Conservation (phyloP, 148 eudicot genomes). For the Nepenthes gracilis region DNA sequence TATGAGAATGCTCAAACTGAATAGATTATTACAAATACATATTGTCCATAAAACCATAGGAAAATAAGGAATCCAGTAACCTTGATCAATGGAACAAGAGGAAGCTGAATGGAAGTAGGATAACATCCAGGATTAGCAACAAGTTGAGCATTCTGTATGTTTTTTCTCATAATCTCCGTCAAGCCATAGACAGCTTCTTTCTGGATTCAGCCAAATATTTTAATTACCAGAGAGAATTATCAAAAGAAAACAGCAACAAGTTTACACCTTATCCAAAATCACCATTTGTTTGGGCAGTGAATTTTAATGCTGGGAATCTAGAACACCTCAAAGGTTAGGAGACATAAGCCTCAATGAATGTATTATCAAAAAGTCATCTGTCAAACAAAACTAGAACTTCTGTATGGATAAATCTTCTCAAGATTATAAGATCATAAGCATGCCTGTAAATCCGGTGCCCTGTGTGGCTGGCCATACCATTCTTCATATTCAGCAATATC, state of each 20-base stretch:
- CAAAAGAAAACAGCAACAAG: background rate
- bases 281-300: no score
- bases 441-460: conserved; percentile 81
- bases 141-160: conserved; percentile 59
- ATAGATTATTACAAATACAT: no score
- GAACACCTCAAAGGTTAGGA: background rate
- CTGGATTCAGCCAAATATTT: conserved; percentile 25
- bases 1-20: no score
- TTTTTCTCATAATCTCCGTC: conserved; percentile 61
- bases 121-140: conserved; percentile 98
- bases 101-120: conserved; percentile 84
- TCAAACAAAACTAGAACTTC: background rate
- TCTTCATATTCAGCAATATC: conserved; percentile 68
- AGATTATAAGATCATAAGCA: background rate
- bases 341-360: background rate
- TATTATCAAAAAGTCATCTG: background rate
- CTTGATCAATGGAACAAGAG: conserved; percentile 84
- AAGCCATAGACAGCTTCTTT: conserved; percentile 89
- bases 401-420: background rate
- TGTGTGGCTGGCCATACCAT: conserved; percentile 97
- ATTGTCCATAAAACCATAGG: background rate
- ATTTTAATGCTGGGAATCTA: no score
- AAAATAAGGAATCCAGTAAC: conserved; percentile 19
- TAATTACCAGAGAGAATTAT: conserved; percentile 1
- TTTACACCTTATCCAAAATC: background rate